These are phyloP conservation scores for Pseudogymnoascus verrucosus DNA, from an alignment of 2,329 filamentous ascomycete genomes.

Conservation along the genomic window DNA sequence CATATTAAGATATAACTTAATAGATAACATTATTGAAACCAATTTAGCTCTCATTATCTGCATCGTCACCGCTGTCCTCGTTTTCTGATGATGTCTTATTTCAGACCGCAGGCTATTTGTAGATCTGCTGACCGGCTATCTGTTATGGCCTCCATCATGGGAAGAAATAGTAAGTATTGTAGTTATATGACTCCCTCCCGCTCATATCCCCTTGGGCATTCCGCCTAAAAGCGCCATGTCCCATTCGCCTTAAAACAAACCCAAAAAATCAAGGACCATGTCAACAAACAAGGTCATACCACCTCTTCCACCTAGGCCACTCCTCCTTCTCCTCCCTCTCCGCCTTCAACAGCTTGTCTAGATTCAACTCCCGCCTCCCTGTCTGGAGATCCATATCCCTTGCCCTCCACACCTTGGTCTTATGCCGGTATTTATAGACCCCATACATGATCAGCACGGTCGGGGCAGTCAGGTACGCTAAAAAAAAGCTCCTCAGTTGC, in stretches of 20 bases:
- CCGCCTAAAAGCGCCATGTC: constrained; percentile 8
- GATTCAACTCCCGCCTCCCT: constrained; percentile 75
- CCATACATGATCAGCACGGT: constrained; percentile 64
- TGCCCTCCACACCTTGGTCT: constrained; percentile 57
- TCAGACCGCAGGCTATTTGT: no score
- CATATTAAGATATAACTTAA: no score
- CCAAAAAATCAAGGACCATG: neutral
- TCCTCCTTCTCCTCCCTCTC: constrained; percentile 64
- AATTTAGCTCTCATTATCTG: no score
- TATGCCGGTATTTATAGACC: constrained; percentile 66
- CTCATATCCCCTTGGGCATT: no score
- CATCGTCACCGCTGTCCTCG: no score
- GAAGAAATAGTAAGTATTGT: no score
- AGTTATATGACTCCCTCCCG: no score
- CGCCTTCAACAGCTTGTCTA: constrained; percentile 69
- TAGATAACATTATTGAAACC: no score
- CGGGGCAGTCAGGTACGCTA: constrained; percentile 61
- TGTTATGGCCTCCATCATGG: no score
- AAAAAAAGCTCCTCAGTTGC: constrained; percentile 62
- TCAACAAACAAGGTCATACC: constrained; percentile 66
- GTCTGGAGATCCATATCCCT: constrained; percentile 81
- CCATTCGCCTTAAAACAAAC: no score
- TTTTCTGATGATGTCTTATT: no score
- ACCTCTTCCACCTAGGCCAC: constrained; percentile 71
- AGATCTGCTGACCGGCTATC: no score